A percentile compares a stretch with the other conserved stretches of the same genome.
Conservation (phyloP, 208 protist genomes). For the Leishmania mexicana region DNA sequence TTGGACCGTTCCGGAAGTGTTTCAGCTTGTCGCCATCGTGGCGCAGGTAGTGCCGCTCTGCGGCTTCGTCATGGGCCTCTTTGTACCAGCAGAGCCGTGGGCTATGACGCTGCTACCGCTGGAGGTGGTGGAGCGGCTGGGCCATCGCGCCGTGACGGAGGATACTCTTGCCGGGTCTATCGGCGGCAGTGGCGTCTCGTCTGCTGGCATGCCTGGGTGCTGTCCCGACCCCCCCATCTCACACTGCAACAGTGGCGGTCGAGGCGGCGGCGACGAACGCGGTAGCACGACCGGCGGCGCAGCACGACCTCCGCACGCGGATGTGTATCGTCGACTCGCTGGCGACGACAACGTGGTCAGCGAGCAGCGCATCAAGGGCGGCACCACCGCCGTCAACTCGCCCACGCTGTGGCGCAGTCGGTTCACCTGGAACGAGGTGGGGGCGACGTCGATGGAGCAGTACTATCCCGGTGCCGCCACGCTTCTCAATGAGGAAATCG, state of each 20-base stretch:
- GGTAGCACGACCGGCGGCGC: not conserved
- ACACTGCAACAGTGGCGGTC: not conserved
- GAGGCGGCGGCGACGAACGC: not conserved
- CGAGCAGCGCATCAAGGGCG: slow-evolving; percentile 71
- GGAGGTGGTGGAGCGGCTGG: slow-evolving; percentile 32
- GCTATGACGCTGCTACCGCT: slow-evolving; percentile 58
- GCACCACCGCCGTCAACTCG: slow-evolving; percentile 19
- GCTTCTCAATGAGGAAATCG: slow-evolving; percentile 73
- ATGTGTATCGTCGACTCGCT: slow-evolving; percentile 61
- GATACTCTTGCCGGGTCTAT: not conserved
- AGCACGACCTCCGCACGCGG: not conserved
- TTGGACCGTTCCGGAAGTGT: slow-evolving; percentile 83
- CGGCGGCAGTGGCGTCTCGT: not conserved
- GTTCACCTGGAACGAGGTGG: slow-evolving; percentile 82
- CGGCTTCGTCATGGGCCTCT: slow-evolving; percentile 79
- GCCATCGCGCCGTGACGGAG: slow-evolving; percentile 29
- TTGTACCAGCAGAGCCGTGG: slow-evolving; percentile 75
- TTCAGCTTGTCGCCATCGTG: slow-evolving; percentile 73
- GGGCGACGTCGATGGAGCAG: slow-evolving; percentile 79
- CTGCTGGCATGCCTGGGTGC: not conserved
- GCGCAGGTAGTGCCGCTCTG: slow-evolving; percentile 73
- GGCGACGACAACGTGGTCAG: slow-evolving; percentile 70
- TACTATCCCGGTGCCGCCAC: slow-evolving; percentile 83
- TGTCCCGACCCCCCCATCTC: slow-evolving; percentile 14
- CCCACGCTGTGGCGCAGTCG: slow-evolving; percentile 57